Conservation (phyloP, 1,139 yeast genomes). For the Wickerhamomyces sp. region DNA sequence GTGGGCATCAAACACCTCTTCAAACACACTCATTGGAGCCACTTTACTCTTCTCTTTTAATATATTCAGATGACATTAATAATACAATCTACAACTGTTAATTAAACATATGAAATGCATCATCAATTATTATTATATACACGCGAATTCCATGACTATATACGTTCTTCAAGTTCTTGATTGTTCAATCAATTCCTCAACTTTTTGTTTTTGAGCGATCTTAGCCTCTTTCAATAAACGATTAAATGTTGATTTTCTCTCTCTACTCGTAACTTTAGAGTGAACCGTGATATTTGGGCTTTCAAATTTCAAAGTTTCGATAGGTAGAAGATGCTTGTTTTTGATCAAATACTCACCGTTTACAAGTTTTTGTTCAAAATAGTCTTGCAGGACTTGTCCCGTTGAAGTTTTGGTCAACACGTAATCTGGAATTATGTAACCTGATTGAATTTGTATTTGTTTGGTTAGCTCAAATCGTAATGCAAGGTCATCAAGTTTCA, state of each 20-base stretch:
- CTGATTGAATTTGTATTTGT: conserved; percentile 52
- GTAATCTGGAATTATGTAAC: conserved; percentile 64
- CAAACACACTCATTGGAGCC: too few relatives aligned
- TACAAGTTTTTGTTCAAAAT: conserved; percentile 41
- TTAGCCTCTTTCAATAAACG: conserved; percentile 40
- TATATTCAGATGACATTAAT: too few relatives aligned
- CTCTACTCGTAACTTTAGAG: conserved; percentile 35
- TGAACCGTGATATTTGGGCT: conserved; percentile 47
- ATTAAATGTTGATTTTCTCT: conserved; percentile 37
- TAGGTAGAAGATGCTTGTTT: conserved; percentile 71
- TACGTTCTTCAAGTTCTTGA: conserved; percentile 23
- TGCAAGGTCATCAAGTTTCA: conserved; percentile 41
- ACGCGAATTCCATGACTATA: conserved; percentile 1
- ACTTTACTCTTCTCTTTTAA: too few relatives aligned
- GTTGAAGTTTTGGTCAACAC: conserved; percentile 47
- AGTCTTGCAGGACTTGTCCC: conserved; percentile 41
- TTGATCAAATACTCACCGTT: conserved; percentile 55
- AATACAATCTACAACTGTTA: neutral
- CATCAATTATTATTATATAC: too few relatives aligned
- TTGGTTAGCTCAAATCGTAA: conserved; percentile 58
- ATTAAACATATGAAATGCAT: too few relatives aligned
- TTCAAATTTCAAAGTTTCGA: conserved; percentile 42
- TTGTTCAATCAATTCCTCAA: conserved; percentile 32
- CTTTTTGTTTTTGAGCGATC: conserved; percentile 32
- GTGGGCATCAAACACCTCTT: too few relatives aligned